phyloP scores from a whole-genome alignment of 192 early-diverging fungal species.

The Coemansia sp. region DNA sequence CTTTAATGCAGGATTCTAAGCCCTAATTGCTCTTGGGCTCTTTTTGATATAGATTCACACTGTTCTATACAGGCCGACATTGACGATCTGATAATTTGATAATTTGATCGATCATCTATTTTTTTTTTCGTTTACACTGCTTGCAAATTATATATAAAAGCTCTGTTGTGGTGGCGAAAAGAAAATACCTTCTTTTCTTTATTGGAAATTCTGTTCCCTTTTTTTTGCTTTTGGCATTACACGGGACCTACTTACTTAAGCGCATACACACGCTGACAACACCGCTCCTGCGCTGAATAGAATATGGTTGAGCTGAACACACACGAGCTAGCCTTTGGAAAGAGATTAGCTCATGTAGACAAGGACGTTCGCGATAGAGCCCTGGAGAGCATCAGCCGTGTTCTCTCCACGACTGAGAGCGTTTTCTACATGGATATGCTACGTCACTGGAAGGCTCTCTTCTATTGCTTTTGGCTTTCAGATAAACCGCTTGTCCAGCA shows the following conservation, averaged over 20 bases:
- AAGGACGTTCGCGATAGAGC: slow-evolving; percentile 50
- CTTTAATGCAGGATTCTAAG: not conserved
- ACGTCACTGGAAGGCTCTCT: slow-evolving; percentile 91
- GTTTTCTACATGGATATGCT: slow-evolving; percentile 66
- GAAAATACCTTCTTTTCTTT: not conserved
- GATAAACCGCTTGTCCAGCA: slow-evolving; percentile 93
- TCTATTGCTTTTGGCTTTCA: slow-evolving; percentile 97
- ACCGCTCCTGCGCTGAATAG: not conserved
- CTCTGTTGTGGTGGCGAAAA: too few relatives aligned
- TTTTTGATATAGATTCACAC: too few relatives aligned
- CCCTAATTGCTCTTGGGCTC: not conserved
- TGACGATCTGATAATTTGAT: too few relatives aligned
- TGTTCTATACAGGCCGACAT: too few relatives aligned
- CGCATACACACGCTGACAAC: not conserved
- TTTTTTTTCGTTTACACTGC: not conserved
- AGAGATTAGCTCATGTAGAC: slow-evolving; percentile 48
- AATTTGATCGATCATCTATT: not conserved
- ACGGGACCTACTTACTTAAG: not conserved
- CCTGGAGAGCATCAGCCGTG: slow-evolving; percentile 15
- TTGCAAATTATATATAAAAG: too few relatives aligned
- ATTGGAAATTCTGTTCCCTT: not conserved
- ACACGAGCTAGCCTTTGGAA: slow-evolving; percentile 41
- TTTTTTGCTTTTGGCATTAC: not conserved
- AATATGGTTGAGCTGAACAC: slow-evolving; percentile 37
- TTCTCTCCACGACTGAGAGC: slow-evolving; percentile 29